A percentile compares a stretch with the other conserved stretches of the same genome.
phyloP scores from a whole-genome alignment of 140 eudicot species.

The Erigeron philadelphicus region DNA sequence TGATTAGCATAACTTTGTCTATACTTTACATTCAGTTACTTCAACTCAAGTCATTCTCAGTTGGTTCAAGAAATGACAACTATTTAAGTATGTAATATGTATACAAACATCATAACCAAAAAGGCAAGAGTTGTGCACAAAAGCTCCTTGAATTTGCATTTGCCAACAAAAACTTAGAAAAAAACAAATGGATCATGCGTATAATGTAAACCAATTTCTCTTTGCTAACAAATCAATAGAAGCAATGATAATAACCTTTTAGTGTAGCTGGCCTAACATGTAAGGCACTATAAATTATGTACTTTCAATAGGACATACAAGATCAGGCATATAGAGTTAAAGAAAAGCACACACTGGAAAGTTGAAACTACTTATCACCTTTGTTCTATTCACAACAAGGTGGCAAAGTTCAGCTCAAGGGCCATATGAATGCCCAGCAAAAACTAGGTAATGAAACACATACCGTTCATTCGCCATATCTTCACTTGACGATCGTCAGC shows the following conservation, averaged over 20 bases:
- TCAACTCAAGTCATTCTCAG: background rate
- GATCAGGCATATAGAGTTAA: background rate
- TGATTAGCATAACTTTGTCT: conserved; percentile 14
- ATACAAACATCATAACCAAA: background rate
- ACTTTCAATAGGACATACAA: background rate
- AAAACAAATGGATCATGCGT: too few relatives aligned
- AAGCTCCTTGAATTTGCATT: background rate
- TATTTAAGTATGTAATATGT: background rate
- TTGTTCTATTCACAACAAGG: background rate
- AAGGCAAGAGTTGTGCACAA: background rate
- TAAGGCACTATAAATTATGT: background rate
- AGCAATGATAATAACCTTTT: background rate
- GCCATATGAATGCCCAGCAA: conserved; percentile 8
- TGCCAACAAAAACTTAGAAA: background rate
- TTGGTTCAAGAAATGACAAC: background rate
- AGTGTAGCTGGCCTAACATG: background rate
- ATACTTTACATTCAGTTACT: background rate
- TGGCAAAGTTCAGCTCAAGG: background rate
- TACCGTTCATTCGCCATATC: conserved; percentile 98
- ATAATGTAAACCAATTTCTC: too few relatives aligned
- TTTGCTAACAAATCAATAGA: background rate
- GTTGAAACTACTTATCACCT: background rate
- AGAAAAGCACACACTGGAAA: background rate
- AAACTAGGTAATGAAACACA: background rate
- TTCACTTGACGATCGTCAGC: conserved; percentile 99